Percentiles rank a stretch among this genome's conserved stretches.
Evolutionary conservation across 345 rosid species (phyloP).

Genomic region (Salix purpurea): DNA sequence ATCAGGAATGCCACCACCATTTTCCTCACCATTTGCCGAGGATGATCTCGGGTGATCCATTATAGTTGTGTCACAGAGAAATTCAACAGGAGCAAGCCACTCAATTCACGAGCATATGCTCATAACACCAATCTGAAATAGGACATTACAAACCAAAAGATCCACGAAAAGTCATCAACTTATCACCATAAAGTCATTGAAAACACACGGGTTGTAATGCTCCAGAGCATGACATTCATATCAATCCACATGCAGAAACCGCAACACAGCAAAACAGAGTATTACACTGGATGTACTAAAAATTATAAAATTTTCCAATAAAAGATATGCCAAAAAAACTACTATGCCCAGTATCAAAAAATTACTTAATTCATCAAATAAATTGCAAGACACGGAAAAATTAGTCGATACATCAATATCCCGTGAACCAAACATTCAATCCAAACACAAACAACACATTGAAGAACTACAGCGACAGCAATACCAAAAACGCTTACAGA

Average conservation of each 20-base stretch:
- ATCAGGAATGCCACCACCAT: conserved; percentile 71
- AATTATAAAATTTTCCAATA: neutral
- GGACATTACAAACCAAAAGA: neutral
- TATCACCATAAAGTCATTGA: neutral
- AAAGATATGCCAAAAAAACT: neutral
- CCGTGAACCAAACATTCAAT: neutral
- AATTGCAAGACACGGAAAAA: neutral
- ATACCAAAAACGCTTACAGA: neutral
- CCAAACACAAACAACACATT: neutral
- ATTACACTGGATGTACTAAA: neutral
- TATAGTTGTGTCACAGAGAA: neutral
- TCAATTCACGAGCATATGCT: neutral
- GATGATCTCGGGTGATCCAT: conserved; percentile 56
- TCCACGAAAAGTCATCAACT: neutral
- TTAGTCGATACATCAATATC: neutral
- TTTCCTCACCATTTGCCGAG: conserved; percentile 61
- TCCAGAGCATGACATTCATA: neutral
- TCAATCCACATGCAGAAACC: neutral
- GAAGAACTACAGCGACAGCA: neutral
- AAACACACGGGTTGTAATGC: neutral
- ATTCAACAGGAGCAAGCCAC: neutral
- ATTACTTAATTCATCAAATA: neutral
- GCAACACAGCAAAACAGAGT: neutral
- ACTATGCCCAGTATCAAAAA: neutral
- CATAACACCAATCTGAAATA: conserved; percentile 3